Percentiles rank a stretch among this genome's conserved stretches.
phyloP scores from a whole-genome alignment of 1,139 yeast genomes.

The Kodamaea anthophila region DNA sequence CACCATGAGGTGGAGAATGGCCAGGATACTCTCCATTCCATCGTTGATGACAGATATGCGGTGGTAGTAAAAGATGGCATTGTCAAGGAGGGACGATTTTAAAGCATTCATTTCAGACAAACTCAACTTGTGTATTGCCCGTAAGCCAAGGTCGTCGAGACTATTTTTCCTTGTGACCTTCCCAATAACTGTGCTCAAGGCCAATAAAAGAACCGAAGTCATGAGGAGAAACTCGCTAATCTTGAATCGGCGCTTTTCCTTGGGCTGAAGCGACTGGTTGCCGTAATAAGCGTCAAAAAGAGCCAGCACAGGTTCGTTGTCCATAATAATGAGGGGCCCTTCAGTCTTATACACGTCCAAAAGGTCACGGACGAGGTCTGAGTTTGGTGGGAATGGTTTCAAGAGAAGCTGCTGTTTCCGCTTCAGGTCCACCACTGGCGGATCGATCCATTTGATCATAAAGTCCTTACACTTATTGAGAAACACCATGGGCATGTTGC shows the following conservation, averaged over 20 bases:
- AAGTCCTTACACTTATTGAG: slow-evolving; percentile 16
- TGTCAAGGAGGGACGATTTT: slow-evolving; percentile 24
- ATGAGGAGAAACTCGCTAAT: slow-evolving; percentile 29
- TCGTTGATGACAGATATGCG: slow-evolving; percentile 43
- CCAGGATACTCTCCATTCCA: slow-evolving; percentile 46
- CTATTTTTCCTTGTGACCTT: slow-evolving; percentile 1
- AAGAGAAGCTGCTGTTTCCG: slow-evolving; percentile 16
- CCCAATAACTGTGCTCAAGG: slow-evolving; percentile 17
- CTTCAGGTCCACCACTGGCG: slow-evolving; percentile 20
- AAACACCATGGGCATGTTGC: slow-evolving; percentile 26
- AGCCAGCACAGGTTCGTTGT: slow-evolving; percentile 7
- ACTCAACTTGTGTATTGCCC: neutral
- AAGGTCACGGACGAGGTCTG: slow-evolving; percentile 17
- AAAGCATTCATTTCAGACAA: slow-evolving; percentile 10
- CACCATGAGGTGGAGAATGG: slow-evolving; percentile 38
- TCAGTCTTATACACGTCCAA: slow-evolving; percentile 16
- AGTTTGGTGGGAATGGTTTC: slow-evolving; percentile 25
- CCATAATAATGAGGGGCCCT: slow-evolving; percentile 11
- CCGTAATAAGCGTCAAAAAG: slow-evolving; percentile 15
- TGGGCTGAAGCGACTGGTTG: slow-evolving; percentile 7
- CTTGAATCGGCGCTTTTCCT: slow-evolving; percentile 12
- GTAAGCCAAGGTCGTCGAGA: neutral
- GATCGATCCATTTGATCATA: slow-evolving; percentile 30
- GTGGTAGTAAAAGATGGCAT: slow-evolving; percentile 44
- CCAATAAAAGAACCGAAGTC: slow-evolving; percentile 25